Percentiles rank a stretch among this genome's conserved stretches.
Conservation (phyloP, 495 filamentous ascomycete species). For the Pyronema omphalodes region DNA sequence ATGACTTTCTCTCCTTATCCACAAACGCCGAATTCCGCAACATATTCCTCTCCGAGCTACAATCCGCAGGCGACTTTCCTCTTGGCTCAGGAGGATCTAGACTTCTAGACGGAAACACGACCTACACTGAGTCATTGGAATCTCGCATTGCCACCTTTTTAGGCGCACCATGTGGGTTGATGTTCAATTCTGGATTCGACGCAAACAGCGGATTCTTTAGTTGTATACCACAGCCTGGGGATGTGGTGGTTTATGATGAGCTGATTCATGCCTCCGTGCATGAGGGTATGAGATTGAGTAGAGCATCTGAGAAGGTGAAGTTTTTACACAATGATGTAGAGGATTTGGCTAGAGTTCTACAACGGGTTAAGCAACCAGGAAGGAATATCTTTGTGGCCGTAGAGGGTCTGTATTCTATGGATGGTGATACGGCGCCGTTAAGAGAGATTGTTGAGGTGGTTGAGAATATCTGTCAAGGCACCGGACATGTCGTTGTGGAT, state of each 20-base stretch:
- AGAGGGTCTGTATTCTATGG: conserved; percentile 72
- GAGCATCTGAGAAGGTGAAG: conserved; percentile 31
- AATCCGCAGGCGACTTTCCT: conserved; percentile 9
- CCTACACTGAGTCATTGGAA: conserved; percentile 46
- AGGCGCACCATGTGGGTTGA: conserved; percentile 39
- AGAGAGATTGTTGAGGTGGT: conserved; percentile 37
- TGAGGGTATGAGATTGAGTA: conserved; percentile 55
- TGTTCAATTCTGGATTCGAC: conserved; percentile 65
- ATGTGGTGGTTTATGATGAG: conserved; percentile 55
- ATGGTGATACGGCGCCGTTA: conserved; percentile 55
- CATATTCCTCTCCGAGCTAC: conserved; percentile 29
- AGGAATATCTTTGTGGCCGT: conserved; percentile 46
- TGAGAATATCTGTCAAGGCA: conserved; percentile 37
- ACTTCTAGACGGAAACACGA: conserved; percentile 51
- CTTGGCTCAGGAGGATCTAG: conserved; percentile 43
- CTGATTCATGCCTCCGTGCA: conserved; percentile 60
- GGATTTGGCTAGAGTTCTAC: conserved; percentile 26
- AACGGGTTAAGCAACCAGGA: conserved; percentile 23
- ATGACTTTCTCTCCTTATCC: conserved; percentile 43
- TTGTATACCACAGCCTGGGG: conserved; percentile 47
- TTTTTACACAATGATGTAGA: conserved; percentile 46
- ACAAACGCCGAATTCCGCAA: conserved; percentile 26
- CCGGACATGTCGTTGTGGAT: conserved; percentile 50
- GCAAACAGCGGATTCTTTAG: conserved; percentile 54
- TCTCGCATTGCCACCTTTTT: conserved; percentile 46